Percentiles rank a stretch among this genome's conserved stretches.
Evolutionary conservation across 208 protist species (phyloP).

Genomic region (Wallacemonas sp.): DNA sequence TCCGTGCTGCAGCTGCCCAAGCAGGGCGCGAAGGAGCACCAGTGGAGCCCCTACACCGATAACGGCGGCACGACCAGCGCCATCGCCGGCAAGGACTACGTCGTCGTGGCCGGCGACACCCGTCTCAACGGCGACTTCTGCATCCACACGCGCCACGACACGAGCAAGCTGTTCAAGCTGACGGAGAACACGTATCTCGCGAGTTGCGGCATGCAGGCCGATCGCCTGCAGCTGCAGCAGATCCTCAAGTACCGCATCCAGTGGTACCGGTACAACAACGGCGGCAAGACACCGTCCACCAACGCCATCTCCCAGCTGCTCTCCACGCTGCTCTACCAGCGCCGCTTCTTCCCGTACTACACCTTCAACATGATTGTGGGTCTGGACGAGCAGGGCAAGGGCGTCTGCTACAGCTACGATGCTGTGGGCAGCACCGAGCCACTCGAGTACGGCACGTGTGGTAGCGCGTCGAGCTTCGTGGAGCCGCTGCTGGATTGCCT

Average conservation of each 20-base stretch:
- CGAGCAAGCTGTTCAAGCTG: conserved; percentile 94
- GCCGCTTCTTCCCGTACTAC: conserved; percentile 99
- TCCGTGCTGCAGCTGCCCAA: conserved; percentile 71
- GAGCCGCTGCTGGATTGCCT: conserved; percentile 98
- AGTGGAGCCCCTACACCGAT: conserved; percentile 93
- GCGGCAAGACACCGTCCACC: conserved; percentile 89
- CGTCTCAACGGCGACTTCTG: conserved; percentile 97
- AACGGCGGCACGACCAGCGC: conserved; percentile 96
- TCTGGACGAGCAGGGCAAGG: conserved; percentile 93
- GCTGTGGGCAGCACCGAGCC: conserved; percentile 97
- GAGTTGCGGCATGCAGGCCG: conserved; percentile 97
- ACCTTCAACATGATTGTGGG: conserved; percentile 99
- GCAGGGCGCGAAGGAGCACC: conserved; percentile 68
- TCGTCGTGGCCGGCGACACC: conserved; percentile 97
- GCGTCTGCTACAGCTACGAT: conserved; percentile 98
- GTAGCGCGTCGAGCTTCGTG: conserved; percentile 94
- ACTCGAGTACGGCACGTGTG: conserved; percentile 91
- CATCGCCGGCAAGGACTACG: conserved; percentile 96
- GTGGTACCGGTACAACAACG: conserved; percentile 95
- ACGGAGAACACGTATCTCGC: conserved; percentile 93
- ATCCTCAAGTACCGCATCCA: conserved; percentile 92
- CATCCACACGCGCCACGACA: conserved; percentile 94
- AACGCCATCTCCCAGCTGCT: conserved; percentile 96
- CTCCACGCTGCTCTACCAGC: conserved; percentile 97
- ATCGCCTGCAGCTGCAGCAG: conserved; percentile 96